phyloP scores from a whole-genome alignment of 371 early-diverging fungal species.

The Mucor lusitanicus region DNA sequence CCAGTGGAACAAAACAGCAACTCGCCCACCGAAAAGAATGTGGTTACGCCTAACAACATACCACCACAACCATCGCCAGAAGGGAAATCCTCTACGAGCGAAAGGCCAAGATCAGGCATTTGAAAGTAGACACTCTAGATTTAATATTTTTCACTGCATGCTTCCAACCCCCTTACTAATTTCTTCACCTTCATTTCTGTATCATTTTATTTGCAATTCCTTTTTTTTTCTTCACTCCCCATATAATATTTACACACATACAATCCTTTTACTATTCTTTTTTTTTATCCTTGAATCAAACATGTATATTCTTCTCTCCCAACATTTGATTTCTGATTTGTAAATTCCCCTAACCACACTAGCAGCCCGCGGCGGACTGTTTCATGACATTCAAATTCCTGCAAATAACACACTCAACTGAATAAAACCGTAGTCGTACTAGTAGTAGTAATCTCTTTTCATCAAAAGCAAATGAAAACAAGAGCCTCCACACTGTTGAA shows the following conservation, averaged over 20 bases:
- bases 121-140: background rate
- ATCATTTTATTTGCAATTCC: conserved; percentile 1
- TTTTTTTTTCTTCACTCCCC: background rate
- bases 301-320: background rate
- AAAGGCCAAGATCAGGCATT: conserved; percentile 19
- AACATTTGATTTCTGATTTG: background rate
- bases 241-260: background rate
- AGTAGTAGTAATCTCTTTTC: background rate
- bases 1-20: background rate
- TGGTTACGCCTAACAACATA: conserved; percentile 4
- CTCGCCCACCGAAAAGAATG: background rate
- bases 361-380: background rate
- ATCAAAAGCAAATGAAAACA: background rate
- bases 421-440: background rate
- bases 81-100: conserved; percentile 7
- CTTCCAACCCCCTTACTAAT: background rate
- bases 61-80: conserved; percentile 19
- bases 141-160: background rate
- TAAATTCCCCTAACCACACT: no score
- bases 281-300: background rate
- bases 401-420: background rate
- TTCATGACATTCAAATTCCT: background rate
- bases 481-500: background rate
- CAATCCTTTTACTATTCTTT: background rate
- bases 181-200: background rate